Evolutionary conservation across 1,284 basidiomycete species (phyloP).

Genomic region (Cerioporus squamosus): DNA sequence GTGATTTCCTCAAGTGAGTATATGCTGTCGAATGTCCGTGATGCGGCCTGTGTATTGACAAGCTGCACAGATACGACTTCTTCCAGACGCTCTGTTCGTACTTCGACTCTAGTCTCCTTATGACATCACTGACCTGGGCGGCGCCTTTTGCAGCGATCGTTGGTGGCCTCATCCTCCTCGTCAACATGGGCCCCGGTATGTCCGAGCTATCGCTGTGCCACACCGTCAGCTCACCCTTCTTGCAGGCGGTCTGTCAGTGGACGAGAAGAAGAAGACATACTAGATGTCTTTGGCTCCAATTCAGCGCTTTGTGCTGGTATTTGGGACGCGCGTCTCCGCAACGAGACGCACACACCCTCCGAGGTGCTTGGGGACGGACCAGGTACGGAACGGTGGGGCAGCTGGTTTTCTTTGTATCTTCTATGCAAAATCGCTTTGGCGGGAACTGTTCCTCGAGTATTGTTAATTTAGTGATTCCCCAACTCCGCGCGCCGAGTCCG

Average conservation of each 20-base stretch:
- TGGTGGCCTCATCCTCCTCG: slow-evolving; percentile 94
- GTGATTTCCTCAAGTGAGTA: slow-evolving; percentile 94
- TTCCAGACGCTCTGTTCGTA: slow-evolving; percentile 91
- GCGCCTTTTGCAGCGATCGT: slow-evolving; percentile 76
- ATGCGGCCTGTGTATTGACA: slow-evolving; percentile 9
- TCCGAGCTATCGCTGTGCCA: slow-evolving; percentile 2
- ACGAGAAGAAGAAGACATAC: slow-evolving; percentile 98
- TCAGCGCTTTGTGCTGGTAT: neutral
- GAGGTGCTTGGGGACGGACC: slow-evolving; percentile 6
- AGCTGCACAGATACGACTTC: slow-evolving; percentile 75
- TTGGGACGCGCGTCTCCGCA: neutral
- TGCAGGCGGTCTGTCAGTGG: slow-evolving; percentile 90
- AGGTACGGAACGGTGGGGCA: slow-evolving; percentile 18
- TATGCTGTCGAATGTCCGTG: too few relatives aligned
- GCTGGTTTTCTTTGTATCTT: slow-evolving; percentile 24
- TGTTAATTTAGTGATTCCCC: slow-evolving; percentile 23
- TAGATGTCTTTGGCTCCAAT: slow-evolving; percentile 33
- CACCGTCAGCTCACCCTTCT: neutral
- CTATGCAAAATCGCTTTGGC: slow-evolving; percentile 18
- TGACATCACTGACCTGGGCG: slow-evolving; percentile 5
- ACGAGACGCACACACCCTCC: slow-evolving; percentile 3
- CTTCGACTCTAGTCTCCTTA: neutral
- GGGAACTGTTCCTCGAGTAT: slow-evolving; percentile 12
- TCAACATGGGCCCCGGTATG: slow-evolving; percentile 95
- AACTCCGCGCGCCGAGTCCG: neutral